These are phyloP conservation scores for Trapa incisa DNA, from an alignment of 345 rosid genomes.

Conservation along the genomic window DNA sequence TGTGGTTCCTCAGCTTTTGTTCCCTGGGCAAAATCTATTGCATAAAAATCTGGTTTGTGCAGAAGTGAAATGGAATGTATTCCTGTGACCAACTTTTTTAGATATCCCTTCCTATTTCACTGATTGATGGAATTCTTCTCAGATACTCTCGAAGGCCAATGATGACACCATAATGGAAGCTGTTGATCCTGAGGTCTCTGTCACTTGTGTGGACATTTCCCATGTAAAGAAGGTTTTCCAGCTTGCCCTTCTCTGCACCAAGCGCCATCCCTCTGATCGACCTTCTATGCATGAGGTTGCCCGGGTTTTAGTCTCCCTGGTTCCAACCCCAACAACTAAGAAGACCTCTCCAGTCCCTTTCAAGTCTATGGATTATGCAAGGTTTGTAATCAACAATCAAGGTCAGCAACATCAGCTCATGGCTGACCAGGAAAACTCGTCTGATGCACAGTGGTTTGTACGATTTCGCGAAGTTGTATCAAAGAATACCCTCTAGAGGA, in stretches of 20 bases:
- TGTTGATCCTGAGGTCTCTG: slow-evolving; percentile 75
- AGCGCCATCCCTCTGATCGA: slow-evolving; percentile 54
- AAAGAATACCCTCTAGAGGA: slow-evolving; percentile 39
- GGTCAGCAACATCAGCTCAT: slow-evolving; percentile 23
- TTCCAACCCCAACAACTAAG: slow-evolving; percentile 35
- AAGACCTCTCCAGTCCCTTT: slow-evolving; percentile 22
- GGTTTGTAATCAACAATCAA: slow-evolving; percentile 29
- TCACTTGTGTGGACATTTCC: slow-evolving; percentile 57
- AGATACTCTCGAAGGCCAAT: slow-evolving; percentile 72
- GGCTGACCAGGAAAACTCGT: slow-evolving; percentile 22
- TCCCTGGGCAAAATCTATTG: no score
- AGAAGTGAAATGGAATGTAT: no score
- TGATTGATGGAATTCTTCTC: neutral
- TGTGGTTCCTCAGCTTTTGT: no score
- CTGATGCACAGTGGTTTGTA: slow-evolving; percentile 66
- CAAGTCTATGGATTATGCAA: slow-evolving; percentile 35
- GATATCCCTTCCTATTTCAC: no score
- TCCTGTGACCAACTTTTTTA: no score
- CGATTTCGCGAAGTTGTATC: slow-evolving; percentile 57
- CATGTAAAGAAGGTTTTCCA: slow-evolving; percentile 61
- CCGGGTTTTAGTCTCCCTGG: slow-evolving; percentile 48
- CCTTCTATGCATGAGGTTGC: slow-evolving; percentile 92
- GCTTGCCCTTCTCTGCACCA: slow-evolving; percentile 72
- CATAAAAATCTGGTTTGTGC: neutral
- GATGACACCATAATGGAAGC: slow-evolving; percentile 84